These are phyloP conservation scores for Podospora comata DNA, from an alignment of 495 filamentous ascomycete genomes.

Conservation along the genomic window DNA sequence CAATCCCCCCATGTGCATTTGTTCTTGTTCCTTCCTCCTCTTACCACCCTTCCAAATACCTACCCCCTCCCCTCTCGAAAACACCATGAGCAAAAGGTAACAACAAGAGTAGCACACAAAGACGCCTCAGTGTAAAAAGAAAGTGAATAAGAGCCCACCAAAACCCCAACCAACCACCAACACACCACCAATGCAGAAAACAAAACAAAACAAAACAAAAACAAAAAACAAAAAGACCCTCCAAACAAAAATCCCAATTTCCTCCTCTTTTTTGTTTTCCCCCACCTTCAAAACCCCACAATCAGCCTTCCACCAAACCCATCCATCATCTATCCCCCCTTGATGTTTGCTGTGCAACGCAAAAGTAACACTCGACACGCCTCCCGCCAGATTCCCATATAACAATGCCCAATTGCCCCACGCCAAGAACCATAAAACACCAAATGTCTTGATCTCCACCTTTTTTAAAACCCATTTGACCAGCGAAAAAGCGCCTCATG, in stretches of 20 bases:
- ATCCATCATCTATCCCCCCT: background rate
- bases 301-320: background rate
- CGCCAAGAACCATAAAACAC: too few species aligned
- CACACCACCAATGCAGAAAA: background rate
- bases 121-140: background rate
- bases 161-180: too few species aligned
- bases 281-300: background rate
- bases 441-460: background rate
- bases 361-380: background rate
- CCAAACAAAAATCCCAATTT: background rate
- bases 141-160: background rate
- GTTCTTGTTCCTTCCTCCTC: background rate
- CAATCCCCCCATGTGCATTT: background rate
- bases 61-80: background rate
- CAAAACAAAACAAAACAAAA: background rate
- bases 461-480: background rate
- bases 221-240: background rate
- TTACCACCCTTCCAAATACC: background rate
- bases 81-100: conserved; percentile 10
- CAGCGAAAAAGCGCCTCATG: background rate
- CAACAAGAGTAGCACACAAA: background rate
- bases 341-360: background rate
- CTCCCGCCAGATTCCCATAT: background rate
- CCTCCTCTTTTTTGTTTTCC: background rate
- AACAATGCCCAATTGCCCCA: background rate